Conservation (phyloP, 805 yeast species). For the Spathaspora boniae region DNA sequence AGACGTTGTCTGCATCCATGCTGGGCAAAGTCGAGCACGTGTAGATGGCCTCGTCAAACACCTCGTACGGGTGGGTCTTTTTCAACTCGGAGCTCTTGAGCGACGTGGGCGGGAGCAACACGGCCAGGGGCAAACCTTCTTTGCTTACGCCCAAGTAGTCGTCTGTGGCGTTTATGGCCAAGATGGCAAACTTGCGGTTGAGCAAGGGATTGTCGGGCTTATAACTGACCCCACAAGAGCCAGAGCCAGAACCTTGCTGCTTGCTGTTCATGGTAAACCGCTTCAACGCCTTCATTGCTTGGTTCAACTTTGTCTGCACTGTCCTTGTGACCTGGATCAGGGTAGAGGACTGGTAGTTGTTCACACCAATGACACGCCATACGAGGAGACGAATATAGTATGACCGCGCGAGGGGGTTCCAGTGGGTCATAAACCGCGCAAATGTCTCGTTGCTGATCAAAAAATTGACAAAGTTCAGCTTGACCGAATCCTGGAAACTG, state of each 20-base stretch:
- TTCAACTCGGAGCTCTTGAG: slow-evolving; percentile 33
- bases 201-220: slow-evolving; percentile 39
- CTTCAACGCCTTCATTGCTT: slow-evolving; percentile 22
- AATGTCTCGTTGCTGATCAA: slow-evolving; percentile 49
- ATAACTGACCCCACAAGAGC: slow-evolving; percentile 21
- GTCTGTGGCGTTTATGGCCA: slow-evolving; percentile 27
- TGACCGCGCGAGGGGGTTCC: slow-evolving; percentile 74
- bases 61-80: slow-evolving; percentile 58
- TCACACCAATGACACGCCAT: slow-evolving; percentile 57
- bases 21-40: slow-evolving; percentile 27
- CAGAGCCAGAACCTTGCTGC: too few relatives aligned
- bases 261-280: slow-evolving; percentile 22
- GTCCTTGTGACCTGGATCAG: slow-evolving; percentile 26
- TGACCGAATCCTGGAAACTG: slow-evolving; percentile 36
- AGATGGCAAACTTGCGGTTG: slow-evolving; percentile 48
- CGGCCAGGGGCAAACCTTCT: slow-evolving; percentile 6
- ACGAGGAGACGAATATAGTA: slow-evolving; percentile 64
- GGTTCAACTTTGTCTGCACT: slow-evolving; percentile 28
- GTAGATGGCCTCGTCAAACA: slow-evolving; percentile 64
- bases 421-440: slow-evolving; percentile 63
- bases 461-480: slow-evolving; percentile 52
- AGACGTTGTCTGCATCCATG: too few relatives aligned
- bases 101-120: slow-evolving; percentile 3
- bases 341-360: slow-evolving; percentile 34
- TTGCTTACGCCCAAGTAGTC: slow-evolving; percentile 14